phyloP scores from a whole-genome alignment of 371 early-diverging fungal genomes.

The Coemansia sp. region DNA sequence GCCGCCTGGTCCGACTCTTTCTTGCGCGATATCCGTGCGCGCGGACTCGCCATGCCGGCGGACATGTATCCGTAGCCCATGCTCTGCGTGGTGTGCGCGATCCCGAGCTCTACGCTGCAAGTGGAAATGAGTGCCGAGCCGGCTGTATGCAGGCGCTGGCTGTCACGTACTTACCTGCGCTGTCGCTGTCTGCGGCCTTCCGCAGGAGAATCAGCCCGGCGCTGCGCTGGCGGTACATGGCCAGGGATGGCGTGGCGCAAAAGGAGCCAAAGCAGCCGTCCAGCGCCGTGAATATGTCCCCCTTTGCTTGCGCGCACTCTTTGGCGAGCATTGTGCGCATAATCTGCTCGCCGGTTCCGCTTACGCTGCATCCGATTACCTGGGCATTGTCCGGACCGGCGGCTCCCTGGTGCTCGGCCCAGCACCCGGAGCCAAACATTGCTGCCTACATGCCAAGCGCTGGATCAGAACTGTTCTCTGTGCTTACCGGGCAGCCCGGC shows the following conservation, averaged over 20 bases:
- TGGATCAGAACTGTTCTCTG: not conserved
- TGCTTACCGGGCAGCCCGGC: not conserved
- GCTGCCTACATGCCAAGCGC: constrained; percentile 57
- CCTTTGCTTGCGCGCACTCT: constrained; percentile 51
- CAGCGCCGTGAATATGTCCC: constrained; percentile 33
- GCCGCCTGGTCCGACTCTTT: not conserved
- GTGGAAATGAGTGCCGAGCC: no score
- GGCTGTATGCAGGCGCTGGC: no score
- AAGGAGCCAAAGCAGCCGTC: constrained; percentile 43
- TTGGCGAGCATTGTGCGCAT: constrained; percentile 67
- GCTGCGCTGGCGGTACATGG: constrained; percentile 36
- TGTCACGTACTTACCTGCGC: constrained; percentile 15
- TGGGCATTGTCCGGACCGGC: constrained; percentile 23
- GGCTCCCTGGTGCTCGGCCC: constrained; percentile 58
- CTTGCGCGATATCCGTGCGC: constrained; percentile 36
- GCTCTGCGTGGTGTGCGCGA: constrained; percentile 48
- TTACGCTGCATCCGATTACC: constrained; percentile 66
- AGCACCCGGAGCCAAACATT: constrained; percentile 70
- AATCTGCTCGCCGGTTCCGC: constrained; percentile 84
- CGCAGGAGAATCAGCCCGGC: constrained; percentile 25
- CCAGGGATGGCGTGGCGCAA: constrained; percentile 4
- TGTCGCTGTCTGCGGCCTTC: not conserved
- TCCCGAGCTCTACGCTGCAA: constrained; percentile 29
- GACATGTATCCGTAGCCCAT: constrained; percentile 43
- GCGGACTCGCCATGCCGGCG: constrained; percentile 36